phyloP scores from a whole-genome alignment of 2,329 filamentous ascomycete species.

The Microcyclosporella mali region DNA sequence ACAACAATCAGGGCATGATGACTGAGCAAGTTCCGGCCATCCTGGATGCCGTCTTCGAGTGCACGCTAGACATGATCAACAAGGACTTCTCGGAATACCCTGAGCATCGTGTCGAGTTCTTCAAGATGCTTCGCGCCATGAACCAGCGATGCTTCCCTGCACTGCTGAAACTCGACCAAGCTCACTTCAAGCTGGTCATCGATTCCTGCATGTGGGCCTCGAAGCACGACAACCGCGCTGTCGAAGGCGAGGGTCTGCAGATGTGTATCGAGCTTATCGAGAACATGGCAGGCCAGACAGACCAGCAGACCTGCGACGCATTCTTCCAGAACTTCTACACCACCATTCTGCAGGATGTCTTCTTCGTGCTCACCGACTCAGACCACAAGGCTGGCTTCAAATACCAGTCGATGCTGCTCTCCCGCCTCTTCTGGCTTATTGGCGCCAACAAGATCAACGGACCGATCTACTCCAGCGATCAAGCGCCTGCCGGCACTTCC shows the following conservation, averaged over 20 bases:
- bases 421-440: constrained; percentile 96
- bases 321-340: constrained; percentile 99
- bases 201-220: constrained; percentile 99
- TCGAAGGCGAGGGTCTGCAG: constrained; percentile 90
- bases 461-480: constrained; percentile 79
- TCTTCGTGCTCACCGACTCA: constrained; percentile 94
- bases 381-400: constrained; percentile 99
- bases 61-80: constrained; percentile 99
- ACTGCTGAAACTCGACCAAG: constrained; percentile 85
- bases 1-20: constrained; percentile 67
- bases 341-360: constrained; percentile 91
- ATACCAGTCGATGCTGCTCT: constrained; percentile 87
- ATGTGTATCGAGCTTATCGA: constrained; percentile 98
- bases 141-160: constrained; percentile 97
- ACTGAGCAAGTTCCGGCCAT: constrained; percentile 96
- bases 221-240: constrained; percentile 98
- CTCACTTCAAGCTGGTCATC: constrained; percentile 98
- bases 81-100: constrained; percentile 99
- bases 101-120: constrained; percentile 98
- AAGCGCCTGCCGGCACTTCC: constrained; percentile 73
- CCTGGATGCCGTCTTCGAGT: constrained; percentile 98
- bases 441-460: constrained; percentile 83
- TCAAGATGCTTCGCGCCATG: constrained; percentile 91
- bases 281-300: constrained; percentile 85
- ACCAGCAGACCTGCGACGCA: constrained; percentile 75